Evolutionary conservation across 2,329 filamentous ascomycete species (phyloP), one percentile per base, ranked within the genome.

Genomic region (Macrophomina phaseolina): DNA sequence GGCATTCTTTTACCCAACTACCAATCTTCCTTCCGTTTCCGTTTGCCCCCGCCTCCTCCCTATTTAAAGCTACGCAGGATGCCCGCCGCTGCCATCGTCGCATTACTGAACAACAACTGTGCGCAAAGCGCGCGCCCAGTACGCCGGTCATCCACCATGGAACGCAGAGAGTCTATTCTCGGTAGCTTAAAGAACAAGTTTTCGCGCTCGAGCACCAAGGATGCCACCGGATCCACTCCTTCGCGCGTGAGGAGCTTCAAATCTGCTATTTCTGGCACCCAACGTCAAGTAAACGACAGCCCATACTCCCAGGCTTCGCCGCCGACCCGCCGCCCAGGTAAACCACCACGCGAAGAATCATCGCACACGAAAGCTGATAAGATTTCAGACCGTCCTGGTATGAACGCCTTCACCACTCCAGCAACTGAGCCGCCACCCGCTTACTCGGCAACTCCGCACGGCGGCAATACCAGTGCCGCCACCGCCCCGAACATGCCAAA

Each of bases 351-450:
- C 28, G n/a, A 14, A 23, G 11, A 34, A 2, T n/a, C 40, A 28
- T 23, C 30, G 18, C 36, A 7, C 18, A 34, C 56, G 30, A 46
- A 14, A 61, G 40, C 56, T 61, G 56, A 61, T 28, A 12, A 18
- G 1, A 36, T 46, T 18, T 18, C 51, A 78, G 77, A 71, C 49
- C 70, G 70, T 38, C 51, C 75, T 49, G 73, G 58, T 55, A 74
- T 73, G 69, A 75, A 76, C 56, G 69, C 72, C 7, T 73, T 73
- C 60, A 70, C 67, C 67, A 69, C 70, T 51, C 67, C 74, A 68
- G 64, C 71, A 11, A 71, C 71, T 36, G 82, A 83, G 55, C 76
- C 80, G 14, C 78, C 82, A 58, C 78, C 80, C 53, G 74, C 81
- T 6, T 81, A 83, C 64, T 77, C 78, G 11, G 76, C 76, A 45